Percentiles rank a stretch among this genome's conserved stretches.
Evolutionary conservation across 306 rosid species (phyloP).

Genomic region (Gleditsia sinensis): DNA sequence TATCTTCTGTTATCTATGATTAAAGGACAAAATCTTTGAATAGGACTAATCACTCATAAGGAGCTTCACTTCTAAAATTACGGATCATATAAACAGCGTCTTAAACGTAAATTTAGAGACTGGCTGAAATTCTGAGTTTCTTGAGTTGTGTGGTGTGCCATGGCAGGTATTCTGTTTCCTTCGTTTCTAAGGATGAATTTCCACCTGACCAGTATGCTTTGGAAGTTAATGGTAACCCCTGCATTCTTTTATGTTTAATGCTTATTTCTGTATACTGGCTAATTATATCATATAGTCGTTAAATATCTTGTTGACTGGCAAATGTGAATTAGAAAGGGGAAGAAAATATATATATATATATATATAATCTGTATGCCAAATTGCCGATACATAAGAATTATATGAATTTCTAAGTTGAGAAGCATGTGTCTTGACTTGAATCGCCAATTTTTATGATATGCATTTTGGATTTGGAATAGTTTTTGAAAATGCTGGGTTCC

Average conservation of each 20-base stretch:
- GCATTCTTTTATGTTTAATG: constrained; percentile 33
- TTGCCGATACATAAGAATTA: background rate
- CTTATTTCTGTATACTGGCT: constrained; percentile 10
- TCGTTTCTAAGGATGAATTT: constrained; percentile 74
- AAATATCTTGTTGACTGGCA: constrained; percentile 22
- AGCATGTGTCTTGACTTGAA: background rate
- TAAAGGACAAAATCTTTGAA: background rate
- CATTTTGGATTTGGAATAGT: constrained; percentile 20
- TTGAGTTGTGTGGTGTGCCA: constrained; percentile 29
- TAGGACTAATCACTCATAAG: background rate
- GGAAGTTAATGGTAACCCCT: constrained; percentile 57
- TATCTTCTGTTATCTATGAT: too few relatives aligned
- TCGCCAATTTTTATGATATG: background rate
- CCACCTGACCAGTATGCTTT: constrained; percentile 80
- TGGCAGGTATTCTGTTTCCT: constrained; percentile 76
- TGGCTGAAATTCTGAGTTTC: constrained; percentile 24
- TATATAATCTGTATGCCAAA: background rate
- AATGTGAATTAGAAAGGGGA: background rate
- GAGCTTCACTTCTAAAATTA: background rate
- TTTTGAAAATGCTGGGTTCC: background rate
- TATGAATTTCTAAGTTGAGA: background rate
- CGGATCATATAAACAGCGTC: background rate
- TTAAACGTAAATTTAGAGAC: constrained; percentile 21
- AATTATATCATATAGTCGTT: constrained; percentile 3
- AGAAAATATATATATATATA: background rate